Conservation (phyloP, 2,329 filamentous ascomycete species). For the Aureobasidium uvarum region DNA sequence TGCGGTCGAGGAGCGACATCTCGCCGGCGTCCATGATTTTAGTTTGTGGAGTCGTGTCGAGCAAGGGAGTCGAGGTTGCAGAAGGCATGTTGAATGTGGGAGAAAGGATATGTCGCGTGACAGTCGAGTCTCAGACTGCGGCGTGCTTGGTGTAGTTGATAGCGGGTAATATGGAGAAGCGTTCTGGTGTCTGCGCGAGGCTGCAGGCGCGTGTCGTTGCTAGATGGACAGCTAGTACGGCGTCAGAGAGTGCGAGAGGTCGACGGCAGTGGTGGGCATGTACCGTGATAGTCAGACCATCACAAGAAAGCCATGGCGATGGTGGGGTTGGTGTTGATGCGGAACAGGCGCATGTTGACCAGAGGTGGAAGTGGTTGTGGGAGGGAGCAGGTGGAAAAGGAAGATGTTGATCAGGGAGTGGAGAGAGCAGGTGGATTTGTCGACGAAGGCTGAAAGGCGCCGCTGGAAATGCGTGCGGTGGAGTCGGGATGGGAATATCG, state of each 20-base stretch:
- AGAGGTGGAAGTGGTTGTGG: neutral
- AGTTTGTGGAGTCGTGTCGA: neutral
- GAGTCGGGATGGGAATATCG: slow-evolving; percentile 11
- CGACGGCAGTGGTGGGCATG: neutral
- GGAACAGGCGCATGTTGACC: slow-evolving; percentile 20
- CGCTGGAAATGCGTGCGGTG: slow-evolving; percentile 11
- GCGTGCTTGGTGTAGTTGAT: neutral
- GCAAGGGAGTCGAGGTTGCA: neutral
- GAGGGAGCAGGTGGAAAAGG: neutral
- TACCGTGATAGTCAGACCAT: slow-evolving; percentile 21
- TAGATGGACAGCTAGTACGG: slow-evolving; percentile 11
- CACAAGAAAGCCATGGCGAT: slow-evolving; percentile 15
- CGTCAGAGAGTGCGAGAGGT: neutral
- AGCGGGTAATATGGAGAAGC: neutral
- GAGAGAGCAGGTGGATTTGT: neutral
- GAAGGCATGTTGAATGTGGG: neutral
- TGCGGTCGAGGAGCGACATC: neutral
- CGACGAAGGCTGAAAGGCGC: neutral
- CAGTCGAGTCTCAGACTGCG: slow-evolving; percentile 4
- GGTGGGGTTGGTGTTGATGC: slow-evolving; percentile 18
- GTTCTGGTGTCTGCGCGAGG: neutral
- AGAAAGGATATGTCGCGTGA: slow-evolving; percentile 20
- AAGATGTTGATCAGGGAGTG: slow-evolving; percentile 8
- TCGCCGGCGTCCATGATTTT: neutral
- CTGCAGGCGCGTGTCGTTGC: slow-evolving; percentile 11